Evolutionary conservation across 768 basidiomycete species (phyloP).

Genomic region (Gyrodon lividus): DNA sequence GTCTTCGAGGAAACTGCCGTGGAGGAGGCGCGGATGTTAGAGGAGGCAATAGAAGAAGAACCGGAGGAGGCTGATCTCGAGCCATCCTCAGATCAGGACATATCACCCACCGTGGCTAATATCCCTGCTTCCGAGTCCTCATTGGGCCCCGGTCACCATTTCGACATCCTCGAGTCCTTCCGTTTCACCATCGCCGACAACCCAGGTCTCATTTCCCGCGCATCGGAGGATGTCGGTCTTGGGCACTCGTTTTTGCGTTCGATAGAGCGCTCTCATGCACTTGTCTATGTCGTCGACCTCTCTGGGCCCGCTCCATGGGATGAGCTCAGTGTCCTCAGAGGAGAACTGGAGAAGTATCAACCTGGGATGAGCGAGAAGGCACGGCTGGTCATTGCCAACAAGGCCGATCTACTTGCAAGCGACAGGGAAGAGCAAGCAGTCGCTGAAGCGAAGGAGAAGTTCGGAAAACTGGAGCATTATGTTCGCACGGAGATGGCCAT

Average conservation of each 20-base stretch:
- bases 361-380: conserved; percentile 74
- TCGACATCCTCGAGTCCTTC: conserved; percentile 68
- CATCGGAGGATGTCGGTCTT: conserved; percentile 87
- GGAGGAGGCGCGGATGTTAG: conserved; percentile 46
- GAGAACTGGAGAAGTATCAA: conserved; percentile 85
- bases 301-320: conserved; percentile 72
- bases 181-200: conserved; percentile 97
- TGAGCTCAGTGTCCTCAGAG: conserved; percentile 66
- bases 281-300: conserved; percentile 92
- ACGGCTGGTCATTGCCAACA: conserved; percentile 88
- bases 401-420: conserved; percentile 78
- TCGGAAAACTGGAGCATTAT: conserved; percentile 54
- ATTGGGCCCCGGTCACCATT: conserved; percentile 45
- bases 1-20: conserved; percentile 67
- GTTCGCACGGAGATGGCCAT: conserved; percentile 47
- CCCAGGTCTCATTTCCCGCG: conserved; percentile 83
- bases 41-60: conserved; percentile 43
- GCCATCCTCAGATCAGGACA: conserved; percentile 1
- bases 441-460: conserved; percentile 54
- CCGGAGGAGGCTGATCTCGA: not conserved
- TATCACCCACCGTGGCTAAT: not conserved
- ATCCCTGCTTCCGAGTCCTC: conserved; percentile 21
- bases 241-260: conserved; percentile 93
- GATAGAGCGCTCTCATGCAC: conserved; percentile 87
- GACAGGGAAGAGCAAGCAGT: conserved; percentile 49